Percentiles rank a stretch among this genome's conserved stretches.
Conservation (phyloP, 495 filamentous ascomycete genomes). For the Evernia prunastri region DNA sequence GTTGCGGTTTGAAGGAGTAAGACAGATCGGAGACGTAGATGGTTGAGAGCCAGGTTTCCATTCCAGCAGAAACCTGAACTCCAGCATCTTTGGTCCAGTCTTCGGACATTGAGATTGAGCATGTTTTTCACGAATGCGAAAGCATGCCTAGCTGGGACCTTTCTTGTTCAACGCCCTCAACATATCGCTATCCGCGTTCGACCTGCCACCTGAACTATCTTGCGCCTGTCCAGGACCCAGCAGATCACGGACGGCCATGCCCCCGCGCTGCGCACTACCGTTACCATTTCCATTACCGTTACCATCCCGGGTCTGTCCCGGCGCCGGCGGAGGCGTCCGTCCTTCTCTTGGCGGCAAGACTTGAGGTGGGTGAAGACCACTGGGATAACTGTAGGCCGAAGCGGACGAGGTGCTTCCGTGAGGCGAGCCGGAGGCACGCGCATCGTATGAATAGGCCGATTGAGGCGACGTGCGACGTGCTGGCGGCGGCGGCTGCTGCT, state of each 20-base stretch:
- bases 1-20: neutral
- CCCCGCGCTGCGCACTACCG: constrained; percentile 35
- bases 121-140: neutral
- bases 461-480: constrained; percentile 49
- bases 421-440: constrained; percentile 45
- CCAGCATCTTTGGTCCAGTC: neutral
- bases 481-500: constrained; percentile 29
- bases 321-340: constrained; percentile 39
- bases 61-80: constrained; percentile 9
- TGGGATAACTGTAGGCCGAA: constrained; percentile 32
- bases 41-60: neutral
- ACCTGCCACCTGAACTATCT: constrained; percentile 40
- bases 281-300: constrained; percentile 26
- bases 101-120: neutral
- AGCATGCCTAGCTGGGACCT: constrained; percentile 16
- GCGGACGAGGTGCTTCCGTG: constrained; percentile 46
- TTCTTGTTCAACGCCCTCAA: constrained; percentile 47
- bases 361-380: constrained; percentile 30
- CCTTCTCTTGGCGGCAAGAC: constrained; percentile 29
- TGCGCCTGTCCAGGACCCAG: constrained; percentile 39
- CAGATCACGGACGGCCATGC: constrained; percentile 50
- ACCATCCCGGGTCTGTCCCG: constrained; percentile 33
- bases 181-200: constrained; percentile 52
- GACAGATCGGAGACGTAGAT: neutral
- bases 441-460: constrained; percentile 42